Percentiles rank a stretch among this genome's conserved stretches.
These are phyloP conservation scores for Choanephora cucurbitarum DNA, from an alignment of 371 early-diverging fungal genomes.

Conservation along the genomic window DNA sequence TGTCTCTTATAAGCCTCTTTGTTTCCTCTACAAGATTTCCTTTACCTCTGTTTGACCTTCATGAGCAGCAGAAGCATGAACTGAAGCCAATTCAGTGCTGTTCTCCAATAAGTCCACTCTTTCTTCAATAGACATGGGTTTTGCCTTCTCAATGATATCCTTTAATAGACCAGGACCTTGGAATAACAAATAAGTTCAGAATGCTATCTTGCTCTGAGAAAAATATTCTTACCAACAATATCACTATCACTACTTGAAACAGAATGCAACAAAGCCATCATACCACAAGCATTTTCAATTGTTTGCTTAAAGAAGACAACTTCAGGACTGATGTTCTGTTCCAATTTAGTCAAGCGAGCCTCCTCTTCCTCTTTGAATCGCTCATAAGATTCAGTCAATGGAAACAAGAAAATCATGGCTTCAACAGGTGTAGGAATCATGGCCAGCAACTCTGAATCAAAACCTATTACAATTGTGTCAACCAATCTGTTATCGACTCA, in stretches of 20 bases:
- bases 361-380: constrained; percentile 57
- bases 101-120: constrained; percentile 72
- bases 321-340: constrained; percentile 59
- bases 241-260: constrained; percentile 61
- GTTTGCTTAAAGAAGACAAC: constrained; percentile 85
- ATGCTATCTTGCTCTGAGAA: too few relatives aligned
- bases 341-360: constrained; percentile 47
- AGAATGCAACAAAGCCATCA: constrained; percentile 80
- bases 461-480: too few relatives aligned
- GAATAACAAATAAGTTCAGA: too few relatives aligned
- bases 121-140: constrained; percentile 64
- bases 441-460: constrained; percentile 81
- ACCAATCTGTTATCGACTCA: too few relatives aligned
- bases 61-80: constrained; percentile 62
- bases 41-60: constrained; percentile 78
- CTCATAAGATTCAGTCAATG: constrained; percentile 63
- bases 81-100: constrained; percentile 54
- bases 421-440: constrained; percentile 80
- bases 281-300: constrained; percentile 92
- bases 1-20: neutral
- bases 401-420: constrained; percentile 83
- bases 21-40: neutral
- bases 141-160: constrained; percentile 62
- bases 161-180: constrained; percentile 62
- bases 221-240: constrained; percentile 32